Evolutionary conservation across 768 basidiomycete genomes (phyloP).

Genomic region (Suillus placidus): DNA sequence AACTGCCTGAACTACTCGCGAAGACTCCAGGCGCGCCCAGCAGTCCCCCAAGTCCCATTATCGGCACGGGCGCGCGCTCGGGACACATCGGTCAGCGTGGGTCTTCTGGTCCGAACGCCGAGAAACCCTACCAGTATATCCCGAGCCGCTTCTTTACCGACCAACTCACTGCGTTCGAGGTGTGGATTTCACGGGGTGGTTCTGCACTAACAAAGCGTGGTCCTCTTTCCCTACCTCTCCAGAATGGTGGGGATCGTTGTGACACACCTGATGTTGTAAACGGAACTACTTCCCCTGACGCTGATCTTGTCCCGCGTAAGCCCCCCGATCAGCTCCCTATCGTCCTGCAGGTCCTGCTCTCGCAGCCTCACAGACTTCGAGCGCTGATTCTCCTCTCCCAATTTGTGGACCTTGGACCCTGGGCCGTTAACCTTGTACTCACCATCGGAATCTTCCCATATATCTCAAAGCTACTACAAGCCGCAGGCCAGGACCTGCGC

Average conservation of each 20-base stretch:
- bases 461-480: slow-evolving; percentile 94
- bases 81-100: slow-evolving; percentile 26
- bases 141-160: slow-evolving; percentile 95
- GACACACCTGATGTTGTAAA: slow-evolving; percentile 24
- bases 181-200: slow-evolving; percentile 96
- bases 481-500: slow-evolving; percentile 91
- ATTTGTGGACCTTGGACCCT: slow-evolving; percentile 97
- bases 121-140: slow-evolving; percentile 70
- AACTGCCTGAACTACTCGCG: slow-evolving; percentile 82
- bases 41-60: slow-evolving; percentile 26
- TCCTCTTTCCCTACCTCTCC: slow-evolving; percentile 68
- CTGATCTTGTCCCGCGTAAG: slow-evolving; percentile 75
- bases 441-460: slow-evolving; percentile 99
- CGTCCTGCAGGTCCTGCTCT: slow-evolving; percentile 94
- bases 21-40: slow-evolving; percentile 34
- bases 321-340: slow-evolving; percentile 98
- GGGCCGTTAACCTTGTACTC: slow-evolving; percentile 96
- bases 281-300: slow-evolving; percentile 24
- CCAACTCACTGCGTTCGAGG: slow-evolving; percentile 95
- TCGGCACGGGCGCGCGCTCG: slow-evolving; percentile 13
- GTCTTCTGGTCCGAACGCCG: slow-evolving; percentile 29
- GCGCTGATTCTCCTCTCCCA: slow-evolving; percentile 95
- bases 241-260: slow-evolving; percentile 37
- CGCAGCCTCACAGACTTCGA: slow-evolving; percentile 92
- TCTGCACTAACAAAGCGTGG: slow-evolving; percentile 80